phyloP scores from a whole-genome alignment of 2,329 filamentous ascomycete genomes.

The Neofusicoccum kwambonambiense region DNA sequence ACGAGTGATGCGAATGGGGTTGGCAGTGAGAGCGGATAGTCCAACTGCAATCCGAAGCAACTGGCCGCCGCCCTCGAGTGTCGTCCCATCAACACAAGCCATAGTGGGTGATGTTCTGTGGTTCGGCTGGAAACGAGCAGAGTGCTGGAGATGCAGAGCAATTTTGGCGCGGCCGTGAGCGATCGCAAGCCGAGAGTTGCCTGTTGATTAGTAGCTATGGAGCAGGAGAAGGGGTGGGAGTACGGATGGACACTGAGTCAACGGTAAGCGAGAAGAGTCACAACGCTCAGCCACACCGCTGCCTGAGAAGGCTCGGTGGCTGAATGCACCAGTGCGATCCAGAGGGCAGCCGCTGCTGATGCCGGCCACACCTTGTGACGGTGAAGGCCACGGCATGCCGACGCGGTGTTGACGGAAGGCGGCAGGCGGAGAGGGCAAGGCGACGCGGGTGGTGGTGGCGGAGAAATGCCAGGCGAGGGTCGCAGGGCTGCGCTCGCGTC shows the following conservation, averaged over 20 bases:
- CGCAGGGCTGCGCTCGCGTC: not conserved
- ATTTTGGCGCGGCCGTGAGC: not conserved
- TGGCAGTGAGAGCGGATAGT: conserved; percentile 53
- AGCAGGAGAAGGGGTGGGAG: too few relatives aligned
- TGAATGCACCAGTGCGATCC: not conserved
- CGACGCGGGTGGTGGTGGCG: not conserved
- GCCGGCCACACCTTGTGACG: too few relatives aligned
- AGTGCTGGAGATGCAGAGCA: not conserved
- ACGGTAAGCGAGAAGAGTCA: not conserved
- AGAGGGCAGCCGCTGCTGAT: not conserved
- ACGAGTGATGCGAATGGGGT: conserved; percentile 50
- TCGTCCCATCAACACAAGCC: conserved; percentile 43
- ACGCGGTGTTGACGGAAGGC: not conserved
- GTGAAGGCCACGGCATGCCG: too few relatives aligned
- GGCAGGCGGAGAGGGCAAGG: not conserved
- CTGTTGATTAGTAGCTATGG: too few relatives aligned
- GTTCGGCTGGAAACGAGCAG: too few relatives aligned
- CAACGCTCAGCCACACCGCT: not conserved
- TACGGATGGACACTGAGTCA: not conserved
- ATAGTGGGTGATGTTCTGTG: not conserved
- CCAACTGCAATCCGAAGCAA: conserved; percentile 57
- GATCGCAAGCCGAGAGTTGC: not conserved
- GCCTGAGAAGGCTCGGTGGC: not conserved
- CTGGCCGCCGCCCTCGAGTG: conserved; percentile 63
- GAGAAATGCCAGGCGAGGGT: too few relatives aligned